Evolutionary conservation across 129 eudicot genomes (phyloP).

Genomic region (Tagetes patula): DNA sequence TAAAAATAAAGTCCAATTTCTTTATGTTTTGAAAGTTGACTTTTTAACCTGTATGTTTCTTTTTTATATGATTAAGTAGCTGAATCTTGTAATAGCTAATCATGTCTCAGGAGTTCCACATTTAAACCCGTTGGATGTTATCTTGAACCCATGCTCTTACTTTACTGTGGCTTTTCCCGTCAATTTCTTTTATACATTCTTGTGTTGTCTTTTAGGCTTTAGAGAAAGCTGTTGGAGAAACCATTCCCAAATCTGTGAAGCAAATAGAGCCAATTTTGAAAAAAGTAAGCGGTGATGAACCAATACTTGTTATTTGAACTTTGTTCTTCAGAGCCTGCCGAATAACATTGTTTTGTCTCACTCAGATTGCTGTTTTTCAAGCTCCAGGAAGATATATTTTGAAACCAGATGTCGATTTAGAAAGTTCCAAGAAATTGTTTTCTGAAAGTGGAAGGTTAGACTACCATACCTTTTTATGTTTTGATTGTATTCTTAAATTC

Average conservation of each 20-base stretch:
- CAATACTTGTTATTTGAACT: neutral
- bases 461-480: neutral
- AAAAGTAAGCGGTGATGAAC: slow-evolving; percentile 50
- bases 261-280: slow-evolving; percentile 76
- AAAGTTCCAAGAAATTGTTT: slow-evolving; percentile 47
- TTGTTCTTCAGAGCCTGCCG: slow-evolving; percentile 17
- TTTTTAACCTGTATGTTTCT: no score
- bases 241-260: slow-evolving; percentile 63
- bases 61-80: no score
- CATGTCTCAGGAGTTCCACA: neutral
- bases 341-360: slow-evolving; percentile 22
- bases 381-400: slow-evolving; percentile 83
- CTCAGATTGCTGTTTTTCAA: slow-evolving; percentile 76
- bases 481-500: neutral
- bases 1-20: neutral
- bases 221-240: slow-evolving; percentile 59
- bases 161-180: slow-evolving; percentile 17
- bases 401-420: slow-evolving; percentile 66
- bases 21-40: no score
- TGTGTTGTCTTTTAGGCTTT: slow-evolving; percentile 47
- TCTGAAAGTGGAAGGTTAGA: slow-evolving; percentile 71
- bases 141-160: slow-evolving; percentile 9
- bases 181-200: slow-evolving; percentile 20
- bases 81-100: neutral
- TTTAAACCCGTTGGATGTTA: slow-evolving; percentile 1